phyloP scores from a whole-genome alignment of 768 basidiomycete genomes.

The Postia placenta region DNA sequence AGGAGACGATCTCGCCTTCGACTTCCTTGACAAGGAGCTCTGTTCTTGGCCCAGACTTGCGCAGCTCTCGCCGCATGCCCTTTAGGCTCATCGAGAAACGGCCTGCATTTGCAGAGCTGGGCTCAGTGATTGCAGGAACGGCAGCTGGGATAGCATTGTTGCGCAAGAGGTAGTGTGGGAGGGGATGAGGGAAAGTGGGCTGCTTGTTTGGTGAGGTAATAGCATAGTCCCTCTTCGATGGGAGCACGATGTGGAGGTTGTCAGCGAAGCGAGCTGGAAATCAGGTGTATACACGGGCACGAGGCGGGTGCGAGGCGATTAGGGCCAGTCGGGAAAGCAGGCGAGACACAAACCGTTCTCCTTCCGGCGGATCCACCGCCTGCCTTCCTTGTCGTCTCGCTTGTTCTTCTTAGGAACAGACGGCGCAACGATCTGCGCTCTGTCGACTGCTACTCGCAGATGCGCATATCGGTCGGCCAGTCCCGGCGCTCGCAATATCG shows the following conservation, averaged over 20 bases:
- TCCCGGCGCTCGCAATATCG: conserved; percentile 56
- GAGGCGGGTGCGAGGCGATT: conserved; percentile 1
- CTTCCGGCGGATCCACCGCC: conserved; percentile 68
- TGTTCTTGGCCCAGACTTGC: conserved; percentile 53
- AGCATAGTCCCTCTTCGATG: conserved; percentile 50
- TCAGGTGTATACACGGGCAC: conserved; percentile 4
- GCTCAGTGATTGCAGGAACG: conserved; percentile 34
- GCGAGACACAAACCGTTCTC: conserved; percentile 56
- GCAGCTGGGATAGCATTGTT: conserved; percentile 45
- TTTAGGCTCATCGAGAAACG: conserved; percentile 72
- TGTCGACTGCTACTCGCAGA: conserved; percentile 31
- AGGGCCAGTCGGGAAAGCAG: neutral
- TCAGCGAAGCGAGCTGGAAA: conserved; percentile 59
- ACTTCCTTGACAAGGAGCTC: conserved; percentile 61
- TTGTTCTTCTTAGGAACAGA: conserved; percentile 33
- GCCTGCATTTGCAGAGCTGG: conserved; percentile 59
- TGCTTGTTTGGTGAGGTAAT: conserved; percentile 36
- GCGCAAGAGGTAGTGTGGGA: conserved; percentile 66
- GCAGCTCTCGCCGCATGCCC: conserved; percentile 65
- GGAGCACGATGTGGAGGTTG: conserved; percentile 67
- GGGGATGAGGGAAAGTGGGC: conserved; percentile 70
- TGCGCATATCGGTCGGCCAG: conserved; percentile 49
- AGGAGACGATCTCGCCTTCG: conserved; percentile 55
- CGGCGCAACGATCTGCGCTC: conserved; percentile 1
- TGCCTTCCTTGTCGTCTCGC: conserved; percentile 66